Evolutionary conservation across 768 basidiomycete genomes (phyloP).

Genomic region (Xerocomellus intermedius): DNA sequence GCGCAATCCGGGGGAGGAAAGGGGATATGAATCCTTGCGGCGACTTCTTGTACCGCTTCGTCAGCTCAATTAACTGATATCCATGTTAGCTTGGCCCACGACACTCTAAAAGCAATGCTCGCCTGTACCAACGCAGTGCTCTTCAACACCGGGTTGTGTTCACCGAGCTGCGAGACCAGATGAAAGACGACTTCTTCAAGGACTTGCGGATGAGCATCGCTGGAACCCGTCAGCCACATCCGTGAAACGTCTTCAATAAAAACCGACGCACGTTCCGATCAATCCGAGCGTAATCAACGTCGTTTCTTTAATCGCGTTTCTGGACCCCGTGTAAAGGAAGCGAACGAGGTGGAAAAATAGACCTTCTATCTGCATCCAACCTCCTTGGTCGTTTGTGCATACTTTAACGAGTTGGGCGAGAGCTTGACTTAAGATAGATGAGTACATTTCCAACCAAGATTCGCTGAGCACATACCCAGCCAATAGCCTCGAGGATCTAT

Average conservation of each 20-base stretch:
- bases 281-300: slow-evolving; percentile 58
- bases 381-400: slow-evolving; percentile 37
- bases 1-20: slow-evolving; percentile 64
- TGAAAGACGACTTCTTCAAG: slow-evolving; percentile 59
- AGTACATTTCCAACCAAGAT: background rate
- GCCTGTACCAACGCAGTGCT: slow-evolving; percentile 71
- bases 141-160: slow-evolving; percentile 65
- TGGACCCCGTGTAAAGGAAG: slow-evolving; percentile 43
- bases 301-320: slow-evolving; percentile 58
- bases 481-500: slow-evolving; percentile 59
- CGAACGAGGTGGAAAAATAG: slow-evolving; percentile 48
- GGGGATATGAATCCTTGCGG: slow-evolving; percentile 69
- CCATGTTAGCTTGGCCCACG: slow-evolving; percentile 1
- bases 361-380: slow-evolving; percentile 35
- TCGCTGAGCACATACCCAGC: slow-evolving; percentile 55
- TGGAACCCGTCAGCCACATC: slow-evolving; percentile 26
- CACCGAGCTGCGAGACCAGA: slow-evolving; percentile 65
- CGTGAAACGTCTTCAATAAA: background rate
- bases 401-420: slow-evolving; percentile 47
- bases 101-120: slow-evolving; percentile 9
- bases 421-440: slow-evolving; percentile 36
- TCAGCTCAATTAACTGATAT: slow-evolving; percentile 54
- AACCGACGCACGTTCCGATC: slow-evolving; percentile 42
- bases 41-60: slow-evolving; percentile 56
- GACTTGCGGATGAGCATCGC: slow-evolving; percentile 48